phyloP scores from a whole-genome alignment of 108 stramenopile genomes.

The Halocafeteria seosinensis region DNA sequence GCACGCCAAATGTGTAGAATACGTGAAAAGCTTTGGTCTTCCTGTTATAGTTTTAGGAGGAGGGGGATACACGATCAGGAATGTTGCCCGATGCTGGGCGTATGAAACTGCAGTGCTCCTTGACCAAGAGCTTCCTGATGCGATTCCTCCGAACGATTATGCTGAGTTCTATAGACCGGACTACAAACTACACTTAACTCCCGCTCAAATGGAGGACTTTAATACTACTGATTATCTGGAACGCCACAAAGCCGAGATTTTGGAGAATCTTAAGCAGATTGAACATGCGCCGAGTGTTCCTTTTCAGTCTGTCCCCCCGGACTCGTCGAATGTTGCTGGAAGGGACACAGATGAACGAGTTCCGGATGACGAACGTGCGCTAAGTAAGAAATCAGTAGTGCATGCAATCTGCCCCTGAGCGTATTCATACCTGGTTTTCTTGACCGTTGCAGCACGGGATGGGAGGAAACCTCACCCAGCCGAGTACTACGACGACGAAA shows the following conservation, averaged over 20 bases:
- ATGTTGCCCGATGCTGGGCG: constrained; percentile 89
- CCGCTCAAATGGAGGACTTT: constrained; percentile 57
- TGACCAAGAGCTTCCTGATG: constrained; percentile 55
- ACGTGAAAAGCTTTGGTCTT: constrained; percentile 69
- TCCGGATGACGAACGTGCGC: too few species aligned
- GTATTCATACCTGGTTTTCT: too few species aligned
- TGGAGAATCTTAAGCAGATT: constrained; percentile 56
- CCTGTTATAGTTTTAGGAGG: constrained; percentile 90
- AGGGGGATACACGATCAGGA: constrained; percentile 95
- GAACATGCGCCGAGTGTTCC: constrained; percentile 65
- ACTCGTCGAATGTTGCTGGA: background rate
- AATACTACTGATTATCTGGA: constrained; percentile 47
- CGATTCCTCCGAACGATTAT: constrained; percentile 97
- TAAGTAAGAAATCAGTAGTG: too few species aligned
- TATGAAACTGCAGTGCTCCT: constrained; percentile 73
- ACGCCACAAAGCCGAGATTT: constrained; percentile 44
- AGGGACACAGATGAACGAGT: too few species aligned
- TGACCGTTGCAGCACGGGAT: too few species aligned
- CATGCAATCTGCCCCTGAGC: too few species aligned
- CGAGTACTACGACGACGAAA: too few species aligned
- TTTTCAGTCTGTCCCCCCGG: constrained; percentile 51
- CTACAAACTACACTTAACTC: constrained; percentile 77
- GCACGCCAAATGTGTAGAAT: constrained; percentile 67
- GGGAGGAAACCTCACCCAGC: too few species aligned
- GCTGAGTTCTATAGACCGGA: constrained; percentile 97